Evolutionary conservation across 1,284 basidiomycete species (phyloP).

Genomic region (Phaffia rhodozyma): DNA sequence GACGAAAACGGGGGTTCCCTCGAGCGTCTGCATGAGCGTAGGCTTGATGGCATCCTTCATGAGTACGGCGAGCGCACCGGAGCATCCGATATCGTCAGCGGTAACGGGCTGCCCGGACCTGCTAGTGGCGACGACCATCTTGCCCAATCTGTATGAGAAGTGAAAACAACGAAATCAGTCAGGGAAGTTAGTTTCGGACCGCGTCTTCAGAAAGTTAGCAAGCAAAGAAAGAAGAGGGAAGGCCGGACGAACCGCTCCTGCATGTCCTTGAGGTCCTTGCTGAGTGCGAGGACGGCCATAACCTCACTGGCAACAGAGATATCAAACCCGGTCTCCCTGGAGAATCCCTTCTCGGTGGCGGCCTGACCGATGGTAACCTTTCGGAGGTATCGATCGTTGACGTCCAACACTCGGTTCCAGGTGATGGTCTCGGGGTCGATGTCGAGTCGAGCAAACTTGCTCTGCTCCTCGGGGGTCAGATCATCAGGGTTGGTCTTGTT

Average conservation of each 20-base stretch:
- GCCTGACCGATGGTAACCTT: conserved; percentile 88
- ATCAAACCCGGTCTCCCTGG: conserved; percentile 85
- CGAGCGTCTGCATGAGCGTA: conserved; percentile 96
- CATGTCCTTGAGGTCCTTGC: conserved; percentile 84
- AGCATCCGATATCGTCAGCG: conserved; percentile 91
- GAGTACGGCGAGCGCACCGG: conserved; percentile 89
- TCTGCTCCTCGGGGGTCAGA: conserved; percentile 84
- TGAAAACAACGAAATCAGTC: not conserved
- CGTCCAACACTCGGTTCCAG: conserved; percentile 95
- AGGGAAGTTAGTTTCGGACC: not conserved
- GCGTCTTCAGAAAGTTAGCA: not conserved
- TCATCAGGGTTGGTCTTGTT: conserved; percentile 87
- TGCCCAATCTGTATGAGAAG: conserved; percentile 47
- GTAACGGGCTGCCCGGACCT: conserved; percentile 85
- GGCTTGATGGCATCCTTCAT: conserved; percentile 99
- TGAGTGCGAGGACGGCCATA: conserved; percentile 94
- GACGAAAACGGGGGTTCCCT: conserved; percentile 97
- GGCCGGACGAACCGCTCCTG: conserved; percentile 45
- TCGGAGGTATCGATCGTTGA: conserved; percentile 92
- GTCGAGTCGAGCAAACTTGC: conserved; percentile 80
- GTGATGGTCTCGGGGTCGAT: conserved; percentile 86
- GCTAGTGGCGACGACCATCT: conserved; percentile 94
- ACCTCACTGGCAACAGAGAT: conserved; percentile 95
- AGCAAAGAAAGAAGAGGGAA: not conserved
- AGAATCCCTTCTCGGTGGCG: conserved; percentile 78